Base-by-base conservation (phyloP, 495 filamentous ascomycete species). In the Daldinia vernicosa region DNA sequence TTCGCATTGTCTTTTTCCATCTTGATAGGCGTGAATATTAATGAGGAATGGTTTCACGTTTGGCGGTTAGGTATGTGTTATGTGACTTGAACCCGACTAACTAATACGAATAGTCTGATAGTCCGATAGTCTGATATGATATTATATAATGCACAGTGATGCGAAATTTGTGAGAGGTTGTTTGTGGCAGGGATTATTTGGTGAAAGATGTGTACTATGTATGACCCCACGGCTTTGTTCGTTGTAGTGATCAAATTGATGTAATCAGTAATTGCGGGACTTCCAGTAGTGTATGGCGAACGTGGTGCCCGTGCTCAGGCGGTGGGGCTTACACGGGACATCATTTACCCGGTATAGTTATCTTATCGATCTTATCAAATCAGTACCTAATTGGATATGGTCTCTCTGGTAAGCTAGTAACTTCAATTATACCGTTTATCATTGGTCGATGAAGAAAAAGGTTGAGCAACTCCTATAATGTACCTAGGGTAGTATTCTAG, bases 1-100 rank as follows among this genome's bases (percentile, higher is more conserved):
- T 99, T 98, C 60, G 90, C 93, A 79, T 99, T 99, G 68, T 97
- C 90, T 43, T 74, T 76, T 27, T 72, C 75, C 74, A 77, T 77
- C 39, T 72, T 69, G 64, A 33, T 6, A 35, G 28, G 32, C 30
- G 37, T 26, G 56, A 57, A 39, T 26, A 24, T 32, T 37, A 39
- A 52, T 65, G n/a, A 14, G n/a, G 30, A 14, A 4, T 37, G 30
- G 30, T 37, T 19, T 32, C 30, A 35, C 24, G n/a, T 53, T 53
- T 30, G 28, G n/a, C 30, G 47, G 28, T 32, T n/a, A n/a, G n/a
- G n/a, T n/a, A n/a, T n/a, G n/a, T n/a, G n/a, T n/a, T 57, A 19
- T 35, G 33, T 35, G 33, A 14, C 33, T 14, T 35, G 33, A 35
- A 14, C 33, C 12, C 33, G 33, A 35, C 12, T 35, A 35, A 14